Percentiles rank a stretch among this genome's conserved stretches.
Conservation (phyloP, 2,329 filamentous ascomycete species). For the Apiospora pterosperma region DNA sequence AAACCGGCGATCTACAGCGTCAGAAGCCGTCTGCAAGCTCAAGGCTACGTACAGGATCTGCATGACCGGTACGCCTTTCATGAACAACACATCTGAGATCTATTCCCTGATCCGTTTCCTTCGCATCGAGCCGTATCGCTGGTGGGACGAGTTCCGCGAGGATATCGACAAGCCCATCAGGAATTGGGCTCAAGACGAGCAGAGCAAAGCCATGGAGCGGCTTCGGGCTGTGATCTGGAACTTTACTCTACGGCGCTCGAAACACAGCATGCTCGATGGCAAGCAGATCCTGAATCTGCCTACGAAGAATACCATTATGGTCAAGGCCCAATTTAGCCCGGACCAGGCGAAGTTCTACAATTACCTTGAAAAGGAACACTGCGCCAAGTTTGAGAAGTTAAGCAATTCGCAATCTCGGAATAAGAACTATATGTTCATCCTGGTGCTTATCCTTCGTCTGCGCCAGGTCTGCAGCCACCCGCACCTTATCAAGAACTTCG, state of each 20-base stretch:
- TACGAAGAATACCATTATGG: conserved; percentile 56
- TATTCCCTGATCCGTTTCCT: conserved; percentile 78
- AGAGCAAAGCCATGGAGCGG: conserved; percentile 54
- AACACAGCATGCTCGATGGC: conserved; percentile 76
- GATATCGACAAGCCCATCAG: conserved; percentile 31
- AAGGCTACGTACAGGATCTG: conserved; percentile 67
- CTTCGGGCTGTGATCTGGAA: conserved; percentile 76
- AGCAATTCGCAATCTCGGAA: conserved; percentile 41
- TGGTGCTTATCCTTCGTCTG: conserved; percentile 77
- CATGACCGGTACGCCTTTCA: conserved; percentile 83
- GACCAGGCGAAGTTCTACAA: conserved; percentile 66
- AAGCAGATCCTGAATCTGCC: conserved; percentile 71
- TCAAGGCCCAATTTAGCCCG: conserved; percentile 61
- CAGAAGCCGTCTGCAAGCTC: conserved; percentile 57
- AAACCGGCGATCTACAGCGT: conserved; percentile 63
- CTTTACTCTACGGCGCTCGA: conserved; percentile 79
- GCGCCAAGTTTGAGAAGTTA: conserved; percentile 22
- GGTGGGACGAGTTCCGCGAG: conserved; percentile 58
- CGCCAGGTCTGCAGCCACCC: conserved; percentile 81
- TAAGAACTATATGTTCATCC: conserved; percentile 73
- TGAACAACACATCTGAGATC: conserved; percentile 80
- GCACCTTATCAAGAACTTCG: conserved; percentile 54
- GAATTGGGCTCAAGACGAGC: conserved; percentile 51
- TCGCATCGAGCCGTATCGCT: conserved; percentile 70
- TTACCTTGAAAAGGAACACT: conserved; percentile 40